Evolutionary conservation across 2,329 filamentous ascomycete species (phyloP), one percentile per base, ranked within the genome.

Genomic region (Pestalotiopsis fici): DNA sequence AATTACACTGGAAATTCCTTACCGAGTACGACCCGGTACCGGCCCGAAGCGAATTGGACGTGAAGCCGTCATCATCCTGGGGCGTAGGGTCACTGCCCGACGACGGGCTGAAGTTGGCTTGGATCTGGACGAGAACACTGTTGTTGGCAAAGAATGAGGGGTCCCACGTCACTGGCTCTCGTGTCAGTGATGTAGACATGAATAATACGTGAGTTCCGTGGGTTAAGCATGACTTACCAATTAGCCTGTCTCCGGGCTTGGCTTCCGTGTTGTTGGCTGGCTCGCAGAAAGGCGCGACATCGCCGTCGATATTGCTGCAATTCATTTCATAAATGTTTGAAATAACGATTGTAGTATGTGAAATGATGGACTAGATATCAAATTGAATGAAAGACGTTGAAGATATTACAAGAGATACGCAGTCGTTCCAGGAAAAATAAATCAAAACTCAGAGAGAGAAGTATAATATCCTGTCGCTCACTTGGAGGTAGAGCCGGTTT

Each of bases 201-300:
- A 31, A 25, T 59, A 27, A 21, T 11, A 11, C 31, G 31, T 21
- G 15, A 5, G 27, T 12, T 12, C 5, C 23, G 63, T 0, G 12
- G 18, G 11, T 9, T 6, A 3, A 21, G 54, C n/a, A 59, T 39
- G 1, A 21, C 31, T 25, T 65, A 65, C 63, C 31, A n/a, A 43
- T 39, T 12, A 65, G 1, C 23, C 23, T 57, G 9, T 65, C 50
- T 18, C 55, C 63, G 7, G 63, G 31, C 23, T n/a, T 59, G 31
- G 56, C 31, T 47, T 59, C 25, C 21, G 63, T 59, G 3, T 43
- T 50, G n/a, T 59, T 65, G 7, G 63, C 54, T 28, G 63, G 63
- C 25, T 23, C 50, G 63, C 63, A 65, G n/a, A 65, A 65, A 18
- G 63, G 63, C 54, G 54, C 63, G 11, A 65, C n/a, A 28, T 43